Conservation (phyloP, 306 rosid genomes). For the Gillenia trifoliata region DNA sequence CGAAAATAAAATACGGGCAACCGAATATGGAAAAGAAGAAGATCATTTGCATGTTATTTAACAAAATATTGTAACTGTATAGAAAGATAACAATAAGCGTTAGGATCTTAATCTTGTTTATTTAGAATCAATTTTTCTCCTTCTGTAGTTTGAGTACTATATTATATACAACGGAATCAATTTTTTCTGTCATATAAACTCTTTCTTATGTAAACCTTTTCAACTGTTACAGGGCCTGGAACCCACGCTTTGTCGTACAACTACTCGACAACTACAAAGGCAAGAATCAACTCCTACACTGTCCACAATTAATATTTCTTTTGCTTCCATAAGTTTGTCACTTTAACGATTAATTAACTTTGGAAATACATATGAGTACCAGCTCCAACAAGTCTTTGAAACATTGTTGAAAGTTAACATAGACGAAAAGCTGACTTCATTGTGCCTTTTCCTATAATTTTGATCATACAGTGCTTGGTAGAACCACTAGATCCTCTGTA, state of each 20-base stretch:
- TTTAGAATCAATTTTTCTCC: too few relatives aligned
- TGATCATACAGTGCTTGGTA: slow-evolving; percentile 51
- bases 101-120: too few relatives aligned
- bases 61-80: too few relatives aligned
- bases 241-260: slow-evolving; percentile 24
- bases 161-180: too few relatives aligned
- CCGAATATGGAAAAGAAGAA: too few relatives aligned
- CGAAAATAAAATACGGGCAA: too few relatives aligned
- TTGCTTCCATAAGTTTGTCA: neutral
- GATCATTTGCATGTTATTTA: too few relatives aligned
- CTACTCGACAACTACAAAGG: slow-evolving; percentile 53
- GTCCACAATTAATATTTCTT: neutral
- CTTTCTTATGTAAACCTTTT: neutral
- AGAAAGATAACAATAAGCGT: too few relatives aligned
- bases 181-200: too few relatives aligned
- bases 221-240: slow-evolving; percentile 39
- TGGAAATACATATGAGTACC: neutral
- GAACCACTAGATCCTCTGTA: slow-evolving; percentile 50
- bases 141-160: too few relatives aligned
- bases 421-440: neutral
- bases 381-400: neutral
- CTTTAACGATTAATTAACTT: neutral
- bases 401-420: neutral
- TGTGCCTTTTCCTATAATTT: neutral
- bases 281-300: slow-evolving; percentile 35